Percentiles rank a stretch among this genome's conserved stretches.
Conservation (phyloP, 2,329 filamentous ascomycete species). For the Penicillium psychrosexuale region DNA sequence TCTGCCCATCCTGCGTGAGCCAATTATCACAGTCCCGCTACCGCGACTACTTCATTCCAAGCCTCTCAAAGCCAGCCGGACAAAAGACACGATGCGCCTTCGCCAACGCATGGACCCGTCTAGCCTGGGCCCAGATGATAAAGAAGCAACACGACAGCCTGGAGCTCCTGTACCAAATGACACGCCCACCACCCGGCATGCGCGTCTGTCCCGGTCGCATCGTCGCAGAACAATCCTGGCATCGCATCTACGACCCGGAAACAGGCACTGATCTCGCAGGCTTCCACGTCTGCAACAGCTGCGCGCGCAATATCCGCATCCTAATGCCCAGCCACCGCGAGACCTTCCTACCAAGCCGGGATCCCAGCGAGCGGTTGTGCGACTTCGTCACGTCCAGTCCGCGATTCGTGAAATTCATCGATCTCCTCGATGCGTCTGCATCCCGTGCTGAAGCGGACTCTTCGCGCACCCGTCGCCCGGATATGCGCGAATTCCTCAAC, state of each 20-base stretch:
- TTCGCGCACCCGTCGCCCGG: slow-evolving; percentile 40
- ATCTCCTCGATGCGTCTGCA: slow-evolving; percentile 55
- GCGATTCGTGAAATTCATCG: slow-evolving; percentile 56
- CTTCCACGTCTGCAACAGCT: slow-evolving; percentile 73
- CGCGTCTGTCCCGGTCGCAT: slow-evolving; percentile 58
- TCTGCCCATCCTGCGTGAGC: slow-evolving; percentile 78
- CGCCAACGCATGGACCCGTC: slow-evolving; percentile 74
- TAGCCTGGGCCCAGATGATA: slow-evolving; percentile 77
- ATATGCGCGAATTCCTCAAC: slow-evolving; percentile 62
- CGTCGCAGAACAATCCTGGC: slow-evolving; percentile 65
- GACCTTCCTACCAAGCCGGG: slow-evolving; percentile 55
- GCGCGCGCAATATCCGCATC: slow-evolving; percentile 67
- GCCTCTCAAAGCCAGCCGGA: slow-evolving; percentile 56
- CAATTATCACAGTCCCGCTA: slow-evolving; percentile 69
- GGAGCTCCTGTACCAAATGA: slow-evolving; percentile 66
- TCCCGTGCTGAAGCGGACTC: slow-evolving; percentile 34
- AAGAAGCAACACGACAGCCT: slow-evolving; percentile 67
- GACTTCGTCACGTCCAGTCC: slow-evolving; percentile 63
- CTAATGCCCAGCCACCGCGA: slow-evolving; percentile 70
- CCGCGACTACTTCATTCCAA: slow-evolving; percentile 62
- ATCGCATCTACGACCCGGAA: slow-evolving; percentile 67
- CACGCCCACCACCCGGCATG: slow-evolving; percentile 57
- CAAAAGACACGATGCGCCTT: slow-evolving; percentile 71
- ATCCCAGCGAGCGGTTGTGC: slow-evolving; percentile 58
- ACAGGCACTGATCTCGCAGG: slow-evolving; percentile 62